Base-by-base conservation (phyloP, 208 protist species). In the Leishmania braziliensis region DNA sequence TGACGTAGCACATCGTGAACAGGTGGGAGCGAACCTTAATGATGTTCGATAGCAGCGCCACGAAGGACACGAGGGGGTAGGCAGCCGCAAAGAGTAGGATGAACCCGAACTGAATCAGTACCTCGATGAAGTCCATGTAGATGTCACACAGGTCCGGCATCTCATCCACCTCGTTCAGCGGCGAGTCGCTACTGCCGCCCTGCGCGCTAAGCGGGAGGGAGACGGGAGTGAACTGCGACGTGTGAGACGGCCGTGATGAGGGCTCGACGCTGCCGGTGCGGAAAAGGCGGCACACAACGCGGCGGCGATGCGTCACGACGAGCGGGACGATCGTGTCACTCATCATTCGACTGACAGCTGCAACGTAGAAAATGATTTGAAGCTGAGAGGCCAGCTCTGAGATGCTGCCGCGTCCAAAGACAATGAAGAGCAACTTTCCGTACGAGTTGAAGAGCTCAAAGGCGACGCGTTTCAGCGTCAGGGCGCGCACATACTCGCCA, bases 391-490 rank as follows among this genome's bases (percentile, higher is more conserved):
- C 73, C 51, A 95, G 87, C 78, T 92, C 85, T 26, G 79, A 58
- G 65, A 93, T 86, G 80, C 88, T 80, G 66, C 80, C 71, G 16
- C 90, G 90, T 12, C 89, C 78, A 78, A 96, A 92, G 33, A 85
- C 86, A 26, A 96, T 75, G 69, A 88, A 93, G 80, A 96, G 80
- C 6, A 96, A 81, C 77, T 89, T 90, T 5, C 78, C 81, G 84
- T 93, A 95, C 5, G 85, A 89, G 88, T 95, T 92, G 70, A 94
- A 73, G 54, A 91, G 86, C 73, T 96, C 91, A 63, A 96, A 93
- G 46, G 80, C 74, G 14, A 94, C 88, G 0, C 89, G 85, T 86
- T 86, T 96, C 72, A 90, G 78, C 75, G 86, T 94, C 60, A 95
- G 78, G 18, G 91, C 83, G 33, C 86, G 86, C 12, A 91, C 81